phyloP scores from a whole-genome alignment of 768 basidiomycete genomes.

The Mycena alexandri region DNA sequence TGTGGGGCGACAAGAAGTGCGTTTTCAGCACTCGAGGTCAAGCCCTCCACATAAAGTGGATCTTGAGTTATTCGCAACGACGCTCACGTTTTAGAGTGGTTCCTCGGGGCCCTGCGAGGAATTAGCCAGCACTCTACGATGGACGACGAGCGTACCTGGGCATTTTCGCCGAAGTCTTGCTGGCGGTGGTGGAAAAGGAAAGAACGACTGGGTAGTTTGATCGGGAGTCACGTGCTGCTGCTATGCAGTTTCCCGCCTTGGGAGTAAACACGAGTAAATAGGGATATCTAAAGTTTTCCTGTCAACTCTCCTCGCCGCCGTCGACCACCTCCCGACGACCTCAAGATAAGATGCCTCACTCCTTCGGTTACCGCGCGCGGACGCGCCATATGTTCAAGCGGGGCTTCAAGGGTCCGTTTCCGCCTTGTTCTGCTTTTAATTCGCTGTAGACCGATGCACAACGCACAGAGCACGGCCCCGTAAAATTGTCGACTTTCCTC shows the following conservation, averaged over 20 bases:
- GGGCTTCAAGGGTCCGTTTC: conserved; percentile 91
- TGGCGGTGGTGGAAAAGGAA: background rate
- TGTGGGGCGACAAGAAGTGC: conserved; percentile 60
- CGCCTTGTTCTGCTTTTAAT: too few relatives aligned
- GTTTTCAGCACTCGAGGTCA: conserved; percentile 68
- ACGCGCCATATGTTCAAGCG: conserved; percentile 99
- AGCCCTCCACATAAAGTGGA: conserved; percentile 77
- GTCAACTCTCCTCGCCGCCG: too few relatives aligned
- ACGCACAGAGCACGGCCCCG: conserved; percentile 83
- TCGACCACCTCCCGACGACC: conserved; percentile 46
- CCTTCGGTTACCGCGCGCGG: conserved; percentile 99
- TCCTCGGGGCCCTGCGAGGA: conserved; percentile 83
- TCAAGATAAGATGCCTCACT: conserved; percentile 94
- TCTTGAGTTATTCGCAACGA: conserved; percentile 60
- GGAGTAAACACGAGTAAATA: background rate
- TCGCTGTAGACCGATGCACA: conserved; percentile 18
- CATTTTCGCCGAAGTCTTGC: conserved; percentile 64
- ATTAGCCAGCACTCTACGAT: conserved; percentile 48
- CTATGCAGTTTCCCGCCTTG: too few relatives aligned
- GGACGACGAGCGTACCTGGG: conserved; percentile 69
- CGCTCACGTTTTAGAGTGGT: conserved; percentile 94
- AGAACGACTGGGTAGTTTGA: too few relatives aligned
- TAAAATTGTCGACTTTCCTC: conserved; percentile 94
- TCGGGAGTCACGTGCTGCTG: too few relatives aligned
- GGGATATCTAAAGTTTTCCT: conserved; percentile 36